phyloP scores from a whole-genome alignment of 805 yeast species.

The Groenewaldozyma tartarivorans region DNA sequence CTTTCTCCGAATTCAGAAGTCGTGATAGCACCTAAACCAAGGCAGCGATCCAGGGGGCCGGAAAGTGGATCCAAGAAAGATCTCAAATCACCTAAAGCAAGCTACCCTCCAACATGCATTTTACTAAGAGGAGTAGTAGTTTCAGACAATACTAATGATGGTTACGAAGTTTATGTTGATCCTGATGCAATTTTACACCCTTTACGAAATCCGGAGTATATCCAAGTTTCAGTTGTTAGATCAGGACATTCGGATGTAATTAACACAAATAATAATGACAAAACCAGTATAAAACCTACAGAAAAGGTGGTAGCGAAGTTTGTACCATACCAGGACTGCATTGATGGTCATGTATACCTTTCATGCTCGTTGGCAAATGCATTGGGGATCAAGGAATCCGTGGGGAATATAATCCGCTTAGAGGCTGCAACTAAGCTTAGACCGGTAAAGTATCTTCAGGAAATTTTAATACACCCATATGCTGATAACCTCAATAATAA shows the following conservation, averaged over 20 bases:
- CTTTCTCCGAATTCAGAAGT: conserved; percentile 59
- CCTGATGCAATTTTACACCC: conserved; percentile 29
- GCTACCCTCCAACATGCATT: conserved; percentile 25
- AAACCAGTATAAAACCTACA: background rate
- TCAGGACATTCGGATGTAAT: conserved; percentile 2
- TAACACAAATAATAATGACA: background rate
- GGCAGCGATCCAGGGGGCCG: conserved; percentile 14
- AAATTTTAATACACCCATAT: conserved; percentile 46
- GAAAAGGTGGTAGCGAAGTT: conserved; percentile 42
- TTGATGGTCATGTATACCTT: conserved; percentile 38
- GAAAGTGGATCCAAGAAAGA: background rate
- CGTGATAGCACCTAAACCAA: conserved; percentile 60
- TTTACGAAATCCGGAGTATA: conserved; percentile 27
- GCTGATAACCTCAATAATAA: conserved; percentile 20
- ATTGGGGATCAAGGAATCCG: conserved; percentile 38
- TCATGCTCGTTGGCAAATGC: conserved; percentile 48
- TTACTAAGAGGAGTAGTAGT: conserved; percentile 46
- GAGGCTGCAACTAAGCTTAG: conserved; percentile 35
- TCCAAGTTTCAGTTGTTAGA: conserved; percentile 24
- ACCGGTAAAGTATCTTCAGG: conserved; percentile 24
- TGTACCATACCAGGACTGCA: conserved; percentile 27
- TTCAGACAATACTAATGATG: conserved; percentile 37
- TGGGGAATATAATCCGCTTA: conserved; percentile 47
- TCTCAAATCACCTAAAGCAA: background rate
- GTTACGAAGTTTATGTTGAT: conserved; percentile 39